Base-by-base conservation (phyloP, 805 yeast genomes). In the Zygotorulaspora danielsina region DNA sequence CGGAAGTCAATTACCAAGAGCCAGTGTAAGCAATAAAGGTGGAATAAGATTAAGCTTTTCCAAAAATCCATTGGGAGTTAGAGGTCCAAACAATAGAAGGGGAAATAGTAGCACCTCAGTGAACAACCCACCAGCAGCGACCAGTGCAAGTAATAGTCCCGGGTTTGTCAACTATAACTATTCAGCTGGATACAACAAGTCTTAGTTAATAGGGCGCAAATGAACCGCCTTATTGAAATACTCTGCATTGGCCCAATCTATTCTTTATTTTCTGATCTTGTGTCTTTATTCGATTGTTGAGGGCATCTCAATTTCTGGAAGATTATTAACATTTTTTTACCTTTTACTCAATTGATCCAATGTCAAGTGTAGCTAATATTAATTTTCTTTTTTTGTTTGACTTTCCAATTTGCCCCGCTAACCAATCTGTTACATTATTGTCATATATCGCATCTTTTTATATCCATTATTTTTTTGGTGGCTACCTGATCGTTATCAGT, bases 31-130 rank as follows among this genome's bases (percentile, higher is more conserved):
- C 27, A 63, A 57, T 35, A 93, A 93, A 61, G 97, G 97, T 26
- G 98, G 98, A 19, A 90, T 93, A 39, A 74, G 98, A 44, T 72
- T 93, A 44, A 84, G 96, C 38, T 93, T 89, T 59, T 86, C 96
- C 31, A 93, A 93, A 66, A 93, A 93, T 61, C 98, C 98, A 15
- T 73, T 93, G 51, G 98, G 98, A 28, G 98, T 93, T 3, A 78
- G 98, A 52, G 95, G 96, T 3, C 75, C 71, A 31, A 70, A 70
- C 19, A 71, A 64, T 48, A 63, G 71, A 58, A 63, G 72, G 54
- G 63, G 65, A 27, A 66, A 65, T 26, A 47, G 46, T 35, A 55
- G 50, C 12, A 57, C 51, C 36, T 41, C 53, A 10, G 38, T 34
- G 9, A 39, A 37, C 26, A 36, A 27, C 13, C 31, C 43, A 13